Evolutionary conservation across 2,329 filamentous ascomycete genomes (phyloP).

Genomic region (Alternaria panax): DNA sequence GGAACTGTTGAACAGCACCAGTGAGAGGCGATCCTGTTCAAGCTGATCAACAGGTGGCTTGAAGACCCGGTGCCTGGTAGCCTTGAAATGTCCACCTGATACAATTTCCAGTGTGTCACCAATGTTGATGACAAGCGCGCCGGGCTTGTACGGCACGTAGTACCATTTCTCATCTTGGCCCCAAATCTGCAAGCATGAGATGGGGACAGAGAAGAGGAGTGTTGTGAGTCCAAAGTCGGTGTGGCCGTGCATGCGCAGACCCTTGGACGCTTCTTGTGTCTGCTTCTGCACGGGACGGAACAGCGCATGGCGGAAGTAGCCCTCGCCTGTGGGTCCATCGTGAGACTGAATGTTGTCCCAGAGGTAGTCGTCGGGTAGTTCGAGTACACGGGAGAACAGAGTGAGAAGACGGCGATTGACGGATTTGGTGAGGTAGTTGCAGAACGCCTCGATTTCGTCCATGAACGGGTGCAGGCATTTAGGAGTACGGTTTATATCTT

Average conservation of each 20-base stretch:
- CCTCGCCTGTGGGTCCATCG: conserved; percentile 31
- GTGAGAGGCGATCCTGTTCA: conserved; percentile 43
- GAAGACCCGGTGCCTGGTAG: conserved; percentile 55
- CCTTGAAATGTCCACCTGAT: conserved; percentile 58
- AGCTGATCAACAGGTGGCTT: conserved; percentile 54
- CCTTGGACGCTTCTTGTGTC: conserved; percentile 34
- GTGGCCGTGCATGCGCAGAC: conserved; percentile 44
- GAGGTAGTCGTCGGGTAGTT: conserved; percentile 33
- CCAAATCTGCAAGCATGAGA: conserved; percentile 37
- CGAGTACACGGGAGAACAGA: conserved; percentile 33
- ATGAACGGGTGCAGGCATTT: conserved; percentile 59
- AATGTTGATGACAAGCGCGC: conserved; percentile 38
- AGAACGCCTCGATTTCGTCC: conserved; percentile 59
- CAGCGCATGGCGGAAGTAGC: conserved; percentile 35
- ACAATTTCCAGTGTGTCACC: conserved; percentile 46
- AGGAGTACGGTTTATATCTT: conserved; percentile 54
- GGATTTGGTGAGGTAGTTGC: conserved; percentile 58
- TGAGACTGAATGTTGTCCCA: conserved; percentile 34
- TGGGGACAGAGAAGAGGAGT: conserved; percentile 34
- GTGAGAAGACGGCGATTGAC: conserved; percentile 53
- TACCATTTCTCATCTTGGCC: conserved; percentile 35
- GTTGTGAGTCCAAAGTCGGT: conserved; percentile 38
- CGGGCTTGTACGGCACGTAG: conserved; percentile 36
- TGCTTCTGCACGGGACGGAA: conserved; percentile 34
- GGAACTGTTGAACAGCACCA: conserved; percentile 34